A percentile compares a stretch with the other conserved stretches of the same genome.
Conservation (phyloP, 1,284 basidiomycete genomes). For the Ustilago tritici region DNA sequence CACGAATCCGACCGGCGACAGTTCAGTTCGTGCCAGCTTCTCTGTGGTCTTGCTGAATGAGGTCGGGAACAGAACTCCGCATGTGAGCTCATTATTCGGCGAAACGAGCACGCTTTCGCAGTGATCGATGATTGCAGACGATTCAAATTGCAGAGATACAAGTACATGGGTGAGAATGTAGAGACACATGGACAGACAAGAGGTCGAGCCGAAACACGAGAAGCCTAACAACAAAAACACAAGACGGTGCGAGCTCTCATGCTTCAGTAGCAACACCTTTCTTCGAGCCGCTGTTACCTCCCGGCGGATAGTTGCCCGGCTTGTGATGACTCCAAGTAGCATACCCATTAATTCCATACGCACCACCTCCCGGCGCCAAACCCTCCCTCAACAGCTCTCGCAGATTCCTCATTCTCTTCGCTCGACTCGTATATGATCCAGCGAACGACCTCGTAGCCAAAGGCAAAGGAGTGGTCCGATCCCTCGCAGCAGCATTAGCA, state of each 20-base stretch:
- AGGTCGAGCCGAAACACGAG: not conserved
- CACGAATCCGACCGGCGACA: too few species aligned
- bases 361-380: slow-evolving; percentile 45
- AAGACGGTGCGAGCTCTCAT: slow-evolving; percentile 1
- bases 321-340: slow-evolving; percentile 32
- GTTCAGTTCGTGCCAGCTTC: too few species aligned
- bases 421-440: slow-evolving; percentile 56
- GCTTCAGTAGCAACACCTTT: slow-evolving; percentile 30
- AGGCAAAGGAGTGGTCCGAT: slow-evolving; percentile 59
- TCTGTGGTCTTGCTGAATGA: too few species aligned
- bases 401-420: slow-evolving; percentile 58
- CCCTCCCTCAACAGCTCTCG: slow-evolving; percentile 59
- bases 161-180: slow-evolving; percentile 12
- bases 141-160: slow-evolving; percentile 9
- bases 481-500: slow-evolving; percentile 44
- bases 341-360: slow-evolving; percentile 51
- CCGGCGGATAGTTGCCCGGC: slow-evolving; percentile 4
- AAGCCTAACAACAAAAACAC: not conserved
- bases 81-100: too few species aligned
- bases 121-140: not conserved
- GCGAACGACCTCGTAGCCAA: slow-evolving; percentile 57
- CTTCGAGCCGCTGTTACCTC: not conserved
- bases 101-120: not conserved
- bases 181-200: not conserved
- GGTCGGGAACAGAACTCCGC: too few species aligned